Conservation (phyloP, 208 protist species). For the Leishmania lainsoni region DNA sequence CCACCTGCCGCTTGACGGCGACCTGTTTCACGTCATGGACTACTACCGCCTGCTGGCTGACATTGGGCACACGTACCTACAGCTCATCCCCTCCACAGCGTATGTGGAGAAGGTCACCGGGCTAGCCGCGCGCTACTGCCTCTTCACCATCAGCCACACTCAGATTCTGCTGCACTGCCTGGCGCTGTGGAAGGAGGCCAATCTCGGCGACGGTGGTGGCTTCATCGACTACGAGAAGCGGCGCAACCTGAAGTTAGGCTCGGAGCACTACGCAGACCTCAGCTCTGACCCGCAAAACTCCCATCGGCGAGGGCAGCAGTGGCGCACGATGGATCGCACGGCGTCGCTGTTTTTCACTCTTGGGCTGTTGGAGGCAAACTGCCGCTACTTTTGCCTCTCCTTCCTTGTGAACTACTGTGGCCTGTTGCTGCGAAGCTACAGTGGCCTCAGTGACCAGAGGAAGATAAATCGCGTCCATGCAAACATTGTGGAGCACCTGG, state of each 20-base stretch:
- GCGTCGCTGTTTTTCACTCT: conserved; percentile 15
- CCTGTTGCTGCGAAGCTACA: conserved; percentile 11
- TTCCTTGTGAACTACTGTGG: conserved; percentile 18
- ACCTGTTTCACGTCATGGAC: conserved; percentile 18
- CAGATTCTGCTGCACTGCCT: conserved; percentile 29
- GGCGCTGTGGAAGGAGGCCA: conserved; percentile 20
- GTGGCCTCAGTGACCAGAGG: conserved; percentile 10
- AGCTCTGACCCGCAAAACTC: background rate
- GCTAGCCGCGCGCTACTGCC: conserved; percentile 25
- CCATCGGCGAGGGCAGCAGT: background rate
- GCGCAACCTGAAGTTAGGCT: background rate
- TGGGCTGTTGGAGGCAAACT: conserved; percentile 25
- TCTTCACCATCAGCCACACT: conserved; percentile 25
- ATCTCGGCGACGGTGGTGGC: background rate
- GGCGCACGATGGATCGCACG: conserved; percentile 7
- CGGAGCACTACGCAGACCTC: background rate
- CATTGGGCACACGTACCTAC: conserved; percentile 26
- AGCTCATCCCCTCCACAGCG: background rate
- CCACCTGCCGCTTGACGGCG: conserved; percentile 21
- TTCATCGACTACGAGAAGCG: conserved; percentile 4
- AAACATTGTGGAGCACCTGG: conserved; percentile 24
- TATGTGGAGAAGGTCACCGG: conserved; percentile 10
- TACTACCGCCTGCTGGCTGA: conserved; percentile 25
- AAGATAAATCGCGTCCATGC: conserved; percentile 20
- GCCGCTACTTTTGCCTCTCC: conserved; percentile 24